phyloP scores from a whole-genome alignment of 2,329 filamentous ascomycete species.

The Emergomyces africanus region DNA sequence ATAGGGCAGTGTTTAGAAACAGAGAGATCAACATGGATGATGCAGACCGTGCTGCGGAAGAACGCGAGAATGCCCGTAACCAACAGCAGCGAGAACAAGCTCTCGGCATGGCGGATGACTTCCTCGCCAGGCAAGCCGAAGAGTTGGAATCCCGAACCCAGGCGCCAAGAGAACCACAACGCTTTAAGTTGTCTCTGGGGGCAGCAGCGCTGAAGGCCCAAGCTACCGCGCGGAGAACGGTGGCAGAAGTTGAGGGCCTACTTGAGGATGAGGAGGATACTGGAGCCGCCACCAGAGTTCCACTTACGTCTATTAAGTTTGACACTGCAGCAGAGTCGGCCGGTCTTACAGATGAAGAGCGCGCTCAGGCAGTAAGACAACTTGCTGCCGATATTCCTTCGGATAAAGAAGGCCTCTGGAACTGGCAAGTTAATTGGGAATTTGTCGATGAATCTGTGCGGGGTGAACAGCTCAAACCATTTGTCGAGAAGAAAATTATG shows the following conservation, averaged over 20 bases:
- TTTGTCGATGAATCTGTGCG: conserved; percentile 72
- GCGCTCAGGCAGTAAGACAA: conserved; percentile 65
- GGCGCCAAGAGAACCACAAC: conserved; percentile 46
- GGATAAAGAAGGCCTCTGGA: conserved; percentile 75
- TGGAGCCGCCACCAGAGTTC: conserved; percentile 55
- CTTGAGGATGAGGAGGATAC: conserved; percentile 87
- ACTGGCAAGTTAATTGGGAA: conserved; percentile 89
- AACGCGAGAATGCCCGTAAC: conserved; percentile 57
- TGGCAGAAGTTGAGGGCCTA: conserved; percentile 86
- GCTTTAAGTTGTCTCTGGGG: conserved; percentile 86
- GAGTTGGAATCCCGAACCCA: conserved; percentile 48
- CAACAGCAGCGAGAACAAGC: conserved; percentile 64
- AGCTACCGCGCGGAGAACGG: conserved; percentile 56
- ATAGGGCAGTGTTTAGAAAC: conserved; percentile 58
- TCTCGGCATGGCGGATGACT: conserved; percentile 75
- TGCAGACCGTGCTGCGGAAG: conserved; percentile 66
- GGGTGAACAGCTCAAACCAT: conserved; percentile 76
- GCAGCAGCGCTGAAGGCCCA: conserved; percentile 66
- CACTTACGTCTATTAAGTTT: conserved; percentile 71
- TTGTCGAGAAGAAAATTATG: conserved; percentile 96
- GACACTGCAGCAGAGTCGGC: conserved; percentile 54
- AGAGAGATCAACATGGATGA: conserved; percentile 69
- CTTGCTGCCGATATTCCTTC: conserved; percentile 83
- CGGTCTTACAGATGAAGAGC: conserved; percentile 72
- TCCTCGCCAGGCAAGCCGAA: conserved; percentile 71